These are phyloP conservation scores for Calocera viscosa DNA, from an alignment of 768 basidiomycete species.

Conservation along the genomic window DNA sequence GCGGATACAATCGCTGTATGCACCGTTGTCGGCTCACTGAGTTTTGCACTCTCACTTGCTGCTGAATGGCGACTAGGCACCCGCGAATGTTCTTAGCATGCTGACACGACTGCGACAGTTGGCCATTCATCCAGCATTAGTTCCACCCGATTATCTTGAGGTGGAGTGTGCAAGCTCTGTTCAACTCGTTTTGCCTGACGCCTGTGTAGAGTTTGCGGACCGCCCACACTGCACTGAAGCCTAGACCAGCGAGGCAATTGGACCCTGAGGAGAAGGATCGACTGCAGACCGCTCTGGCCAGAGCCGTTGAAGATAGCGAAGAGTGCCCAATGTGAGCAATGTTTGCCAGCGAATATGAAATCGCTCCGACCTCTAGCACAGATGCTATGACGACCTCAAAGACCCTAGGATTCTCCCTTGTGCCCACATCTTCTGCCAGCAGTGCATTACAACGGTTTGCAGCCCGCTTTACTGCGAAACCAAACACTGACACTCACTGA, in stretches of 20 bases:
- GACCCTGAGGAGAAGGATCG: slow-evolving; percentile 43
- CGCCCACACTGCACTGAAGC: not conserved
- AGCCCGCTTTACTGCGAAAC: not conserved
- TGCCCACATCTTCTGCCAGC: slow-evolving; percentile 56
- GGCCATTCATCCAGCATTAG: slow-evolving; percentile 61
- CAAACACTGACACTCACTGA: slow-evolving; percentile 9
- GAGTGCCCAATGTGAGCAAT: slow-evolving; percentile 45
- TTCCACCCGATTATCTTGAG: slow-evolving; percentile 59
- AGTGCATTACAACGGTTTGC: slow-evolving; percentile 31
- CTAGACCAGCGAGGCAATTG: slow-evolving; percentile 25
- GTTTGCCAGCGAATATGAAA: not conserved
- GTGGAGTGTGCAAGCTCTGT: slow-evolving; percentile 12
- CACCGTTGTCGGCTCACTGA: too few species aligned
- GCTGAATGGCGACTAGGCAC: slow-evolving; percentile 17
- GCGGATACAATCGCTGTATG: not conserved
- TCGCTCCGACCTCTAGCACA: not conserved
- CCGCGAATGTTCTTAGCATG: slow-evolving; percentile 53
- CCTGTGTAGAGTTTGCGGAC: not conserved
- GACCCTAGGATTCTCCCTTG: slow-evolving; percentile 66
- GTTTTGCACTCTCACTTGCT: slow-evolving; percentile 8
- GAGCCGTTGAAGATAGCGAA: slow-evolving; percentile 66
- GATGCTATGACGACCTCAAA: slow-evolving; percentile 22
- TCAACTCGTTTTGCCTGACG: not conserved
- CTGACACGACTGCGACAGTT: slow-evolving; percentile 79
- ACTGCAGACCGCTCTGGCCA: slow-evolving; percentile 46